These are phyloP conservation scores for Leccinum griseonigrum DNA, from an alignment of 1,284 basidiomycete genomes.

Conservation along the genomic window DNA sequence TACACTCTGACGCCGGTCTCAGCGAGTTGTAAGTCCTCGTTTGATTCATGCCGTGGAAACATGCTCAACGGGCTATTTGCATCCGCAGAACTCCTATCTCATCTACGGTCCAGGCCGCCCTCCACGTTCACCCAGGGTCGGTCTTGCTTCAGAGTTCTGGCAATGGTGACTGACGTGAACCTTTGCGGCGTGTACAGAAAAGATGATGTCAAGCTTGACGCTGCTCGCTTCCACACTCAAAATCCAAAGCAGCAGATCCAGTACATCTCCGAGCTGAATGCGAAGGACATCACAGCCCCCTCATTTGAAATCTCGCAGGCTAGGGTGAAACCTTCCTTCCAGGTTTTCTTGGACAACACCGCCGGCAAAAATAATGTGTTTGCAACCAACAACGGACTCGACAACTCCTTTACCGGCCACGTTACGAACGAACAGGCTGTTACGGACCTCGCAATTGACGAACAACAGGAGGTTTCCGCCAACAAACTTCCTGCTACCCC, in stretches of 20 bases:
- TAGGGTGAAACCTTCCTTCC: background rate
- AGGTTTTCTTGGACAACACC: background rate
- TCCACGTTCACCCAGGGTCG: slow-evolving; percentile 40
- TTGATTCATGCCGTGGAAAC: slow-evolving; percentile 8
- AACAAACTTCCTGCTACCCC: slow-evolving; percentile 7
- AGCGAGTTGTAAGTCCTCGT: slow-evolving; percentile 24
- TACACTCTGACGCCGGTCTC: slow-evolving; percentile 23
- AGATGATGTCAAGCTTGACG: slow-evolving; percentile 14
- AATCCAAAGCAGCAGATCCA: slow-evolving; percentile 10
- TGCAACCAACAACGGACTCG: background rate
- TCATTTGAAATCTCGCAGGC: slow-evolving; percentile 6
- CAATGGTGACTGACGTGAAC: slow-evolving; percentile 10
- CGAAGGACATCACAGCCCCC: slow-evolving; percentile 3
- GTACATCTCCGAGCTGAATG: slow-evolving; percentile 5
- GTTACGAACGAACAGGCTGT: background rate
- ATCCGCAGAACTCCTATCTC: slow-evolving; percentile 15
- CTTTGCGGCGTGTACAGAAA: slow-evolving; percentile 14
- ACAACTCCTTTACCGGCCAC: background rate
- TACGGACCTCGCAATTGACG: background rate
- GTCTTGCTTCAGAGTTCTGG: slow-evolving; percentile 19
- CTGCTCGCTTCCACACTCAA: slow-evolving; percentile 14
- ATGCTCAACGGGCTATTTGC: slow-evolving; percentile 12
- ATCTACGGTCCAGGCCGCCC: slow-evolving; percentile 33
- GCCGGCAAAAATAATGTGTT: background rate
- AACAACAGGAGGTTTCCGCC: background rate